A percentile compares a stretch with the other conserved stretches of the same genome.
phyloP scores from a whole-genome alignment of 176 grass and related monocot species.

The Oryza coarctata region DNA sequence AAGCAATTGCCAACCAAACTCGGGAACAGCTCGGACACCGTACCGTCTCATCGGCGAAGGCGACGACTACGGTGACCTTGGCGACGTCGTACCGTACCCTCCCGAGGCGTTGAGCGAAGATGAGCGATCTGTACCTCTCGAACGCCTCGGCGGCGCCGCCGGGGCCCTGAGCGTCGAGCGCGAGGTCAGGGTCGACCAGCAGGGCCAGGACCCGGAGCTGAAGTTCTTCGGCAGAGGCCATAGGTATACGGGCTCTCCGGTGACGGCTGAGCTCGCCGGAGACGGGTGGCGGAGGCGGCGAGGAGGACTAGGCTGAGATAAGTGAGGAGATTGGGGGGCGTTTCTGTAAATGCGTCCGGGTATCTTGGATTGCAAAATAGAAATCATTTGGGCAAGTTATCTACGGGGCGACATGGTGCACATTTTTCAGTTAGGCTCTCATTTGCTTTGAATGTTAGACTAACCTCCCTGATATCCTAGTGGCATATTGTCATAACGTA shows the following conservation, averaged over 20 bases:
- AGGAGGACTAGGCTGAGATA: constrained; percentile 17
- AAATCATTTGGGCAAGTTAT: no score
- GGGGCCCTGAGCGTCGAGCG: constrained; percentile 46
- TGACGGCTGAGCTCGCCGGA: constrained; percentile 23
- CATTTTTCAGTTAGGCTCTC: background rate
- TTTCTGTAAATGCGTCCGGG: background rate
- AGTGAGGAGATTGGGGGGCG: constrained; percentile 40
- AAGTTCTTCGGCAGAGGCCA: constrained; percentile 78
- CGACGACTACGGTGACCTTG: constrained; percentile 66
- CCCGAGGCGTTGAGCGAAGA: constrained; percentile 36
- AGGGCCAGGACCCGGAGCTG: constrained; percentile 47
- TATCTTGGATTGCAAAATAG: background rate
- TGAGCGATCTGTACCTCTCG: constrained; percentile 54
- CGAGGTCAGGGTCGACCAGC: constrained; percentile 65
- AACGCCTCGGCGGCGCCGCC: constrained; percentile 63
- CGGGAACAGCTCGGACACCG: background rate
- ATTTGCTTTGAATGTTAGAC: background rate
- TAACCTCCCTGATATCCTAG: background rate
- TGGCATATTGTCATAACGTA: background rate
- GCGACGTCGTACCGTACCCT: constrained; percentile 58
- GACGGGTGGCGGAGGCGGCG: constrained; percentile 20
- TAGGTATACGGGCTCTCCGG: constrained; percentile 50
- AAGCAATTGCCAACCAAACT: background rate
- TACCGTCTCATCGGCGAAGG: constrained; percentile 79
- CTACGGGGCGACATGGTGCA: no score